A percentile compares a stretch with the other conserved stretches of the same genome.
Conservation (phyloP, 2,329 filamentous ascomycete species). For the Diaporthe destruens region DNA sequence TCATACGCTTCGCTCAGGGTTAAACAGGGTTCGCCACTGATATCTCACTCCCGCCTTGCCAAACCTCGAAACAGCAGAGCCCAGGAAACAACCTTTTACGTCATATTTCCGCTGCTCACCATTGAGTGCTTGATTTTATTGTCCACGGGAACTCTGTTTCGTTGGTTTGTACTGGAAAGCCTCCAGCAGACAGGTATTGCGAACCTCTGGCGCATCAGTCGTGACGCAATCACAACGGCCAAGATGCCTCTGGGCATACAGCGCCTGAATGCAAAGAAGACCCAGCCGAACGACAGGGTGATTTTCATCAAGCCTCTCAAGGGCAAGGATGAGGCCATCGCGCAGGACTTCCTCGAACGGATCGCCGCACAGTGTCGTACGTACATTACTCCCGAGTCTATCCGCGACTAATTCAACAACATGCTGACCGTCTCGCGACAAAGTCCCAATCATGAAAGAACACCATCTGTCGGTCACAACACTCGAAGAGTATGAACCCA, state of each 20-base stretch:
- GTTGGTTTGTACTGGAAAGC: neutral
- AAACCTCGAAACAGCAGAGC: neutral
- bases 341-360: slow-evolving; percentile 79
- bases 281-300: slow-evolving; percentile 82
- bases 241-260: slow-evolving; percentile 83
- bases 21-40: slow-evolving; percentile 17
- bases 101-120: neutral
- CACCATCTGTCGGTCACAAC: slow-evolving; percentile 74
- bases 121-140: neutral
- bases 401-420: neutral
- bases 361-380: slow-evolving; percentile 84
- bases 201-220: neutral
- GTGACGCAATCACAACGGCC: slow-evolving; percentile 35
- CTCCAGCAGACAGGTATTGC: neutral
- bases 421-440: slow-evolving; percentile 4
- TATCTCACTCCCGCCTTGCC: neutral
- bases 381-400: slow-evolving; percentile 47
- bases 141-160: neutral
- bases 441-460: slow-evolving; percentile 77
- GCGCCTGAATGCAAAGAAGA: slow-evolving; percentile 80
- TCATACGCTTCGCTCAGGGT: neutral
- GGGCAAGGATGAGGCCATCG: slow-evolving; percentile 71
- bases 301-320: slow-evolving; percentile 87
- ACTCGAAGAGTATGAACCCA: slow-evolving; percentile 85
- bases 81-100: neutral